Conservation (phyloP, 2,329 filamentous ascomycete species). For the Rhinocladiella similis region DNA sequence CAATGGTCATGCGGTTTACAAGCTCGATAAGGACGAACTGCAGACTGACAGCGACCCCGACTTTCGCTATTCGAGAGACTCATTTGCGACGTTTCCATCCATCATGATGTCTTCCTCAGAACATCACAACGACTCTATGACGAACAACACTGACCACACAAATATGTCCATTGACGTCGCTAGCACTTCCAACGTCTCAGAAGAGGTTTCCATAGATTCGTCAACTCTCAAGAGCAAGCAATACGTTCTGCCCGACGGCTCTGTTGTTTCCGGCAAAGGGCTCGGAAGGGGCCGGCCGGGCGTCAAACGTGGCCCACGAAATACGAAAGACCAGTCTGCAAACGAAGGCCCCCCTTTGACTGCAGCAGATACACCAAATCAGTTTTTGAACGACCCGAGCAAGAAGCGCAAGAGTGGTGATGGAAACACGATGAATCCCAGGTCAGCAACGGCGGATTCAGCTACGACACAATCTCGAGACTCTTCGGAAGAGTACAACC, state of each 20-base stretch:
- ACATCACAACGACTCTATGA: too few species aligned
- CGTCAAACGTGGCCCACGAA: slow-evolving; percentile 30
- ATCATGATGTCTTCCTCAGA: background rate
- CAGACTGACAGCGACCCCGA: slow-evolving; percentile 17
- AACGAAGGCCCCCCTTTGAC: slow-evolving; percentile 5
- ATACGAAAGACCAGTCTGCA: background rate
- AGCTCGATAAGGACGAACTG: slow-evolving; percentile 2
- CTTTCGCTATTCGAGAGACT: slow-evolving; percentile 7
- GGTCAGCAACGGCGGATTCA: slow-evolving; percentile 12
- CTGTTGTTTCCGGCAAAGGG: slow-evolving; percentile 30
- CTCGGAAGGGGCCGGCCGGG: slow-evolving; percentile 30
- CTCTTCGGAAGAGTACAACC: slow-evolving; percentile 49
- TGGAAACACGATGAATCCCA: slow-evolving; percentile 7
- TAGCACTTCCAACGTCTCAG: slow-evolving; percentile 1
- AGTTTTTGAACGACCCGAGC: background rate
- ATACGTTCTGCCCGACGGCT: slow-evolving; percentile 25
- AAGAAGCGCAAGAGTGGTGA: slow-evolving; percentile 21
- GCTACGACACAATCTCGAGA: slow-evolving; percentile 37
- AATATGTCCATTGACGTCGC: too few species aligned
- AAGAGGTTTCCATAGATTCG: background rate
- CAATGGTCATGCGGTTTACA: background rate
- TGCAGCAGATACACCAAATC: background rate
- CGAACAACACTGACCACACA: too few species aligned
- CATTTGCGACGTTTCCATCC: background rate
- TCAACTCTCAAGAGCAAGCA: slow-evolving; percentile 17